Conservation (phyloP, 2,329 filamentous ascomycete species). For the Venturia asperata region DNA sequence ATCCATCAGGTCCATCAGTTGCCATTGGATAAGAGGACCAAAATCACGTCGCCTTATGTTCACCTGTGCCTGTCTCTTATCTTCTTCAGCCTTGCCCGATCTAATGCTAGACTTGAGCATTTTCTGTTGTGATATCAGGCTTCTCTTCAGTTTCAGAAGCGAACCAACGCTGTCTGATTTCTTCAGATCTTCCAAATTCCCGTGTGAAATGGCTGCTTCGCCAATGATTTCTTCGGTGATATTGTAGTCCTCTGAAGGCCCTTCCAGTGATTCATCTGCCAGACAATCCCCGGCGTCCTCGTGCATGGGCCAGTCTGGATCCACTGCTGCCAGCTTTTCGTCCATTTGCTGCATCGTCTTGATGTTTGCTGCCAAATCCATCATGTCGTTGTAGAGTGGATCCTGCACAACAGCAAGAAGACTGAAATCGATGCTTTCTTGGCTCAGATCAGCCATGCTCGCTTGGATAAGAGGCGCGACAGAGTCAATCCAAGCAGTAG, state of each 20-base stretch:
- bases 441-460: slow-evolving; percentile 57
- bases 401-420: slow-evolving; percentile 68
- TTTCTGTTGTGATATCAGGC: slow-evolving; percentile 8
- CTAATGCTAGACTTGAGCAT: slow-evolving; percentile 13
- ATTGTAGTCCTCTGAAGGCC: slow-evolving; percentile 3
- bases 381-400: slow-evolving; percentile 46
- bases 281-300: background rate
- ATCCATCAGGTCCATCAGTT: slow-evolving; percentile 7
- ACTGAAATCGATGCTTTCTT: slow-evolving; percentile 63
- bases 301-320: slow-evolving; percentile 37
- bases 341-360: slow-evolving; percentile 38
- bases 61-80: slow-evolving; percentile 4
- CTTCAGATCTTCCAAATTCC: background rate
- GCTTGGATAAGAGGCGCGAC: slow-evolving; percentile 58
- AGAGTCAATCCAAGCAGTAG: slow-evolving; percentile 57
- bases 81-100: slow-evolving; percentile 3
- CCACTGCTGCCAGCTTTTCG: slow-evolving; percentile 32
- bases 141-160: slow-evolving; percentile 7
- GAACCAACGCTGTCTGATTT: background rate
- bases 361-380: slow-evolving; percentile 40
- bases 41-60: slow-evolving; percentile 3
- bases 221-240: slow-evolving; percentile 7
- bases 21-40: slow-evolving; percentile 8
- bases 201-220: background rate
- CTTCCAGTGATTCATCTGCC: slow-evolving; percentile 1